These are phyloP conservation scores for Clausena lansium DNA, from an alignment of 345 rosid genomes.

Conservation along the genomic window DNA sequence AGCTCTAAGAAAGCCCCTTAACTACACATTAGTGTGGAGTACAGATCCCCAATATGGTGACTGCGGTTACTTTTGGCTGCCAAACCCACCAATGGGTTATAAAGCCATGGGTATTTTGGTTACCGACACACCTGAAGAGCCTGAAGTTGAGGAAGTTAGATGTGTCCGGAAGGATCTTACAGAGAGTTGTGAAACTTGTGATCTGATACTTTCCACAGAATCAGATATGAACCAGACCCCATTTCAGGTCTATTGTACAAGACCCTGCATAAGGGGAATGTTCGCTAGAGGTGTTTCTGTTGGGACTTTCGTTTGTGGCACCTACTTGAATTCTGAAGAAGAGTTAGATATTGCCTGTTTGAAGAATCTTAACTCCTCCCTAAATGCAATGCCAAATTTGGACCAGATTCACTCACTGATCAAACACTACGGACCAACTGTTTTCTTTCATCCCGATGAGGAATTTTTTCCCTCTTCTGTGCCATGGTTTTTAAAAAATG, in stretches of 20 bases:
- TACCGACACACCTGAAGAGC: slow-evolving; percentile 43
- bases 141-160: slow-evolving; percentile 58
- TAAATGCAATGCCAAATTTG: slow-evolving; percentile 79
- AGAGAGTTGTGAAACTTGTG: slow-evolving; percentile 60
- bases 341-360: slow-evolving; percentile 60
- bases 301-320: slow-evolving; percentile 75
- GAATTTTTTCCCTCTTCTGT: slow-evolving; percentile 84
- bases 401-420: slow-evolving; percentile 72
- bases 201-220: slow-evolving; percentile 42
- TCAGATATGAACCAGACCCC: slow-evolving; percentile 31
- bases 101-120: slow-evolving; percentile 82
- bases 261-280: slow-evolving; percentile 77
- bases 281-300: slow-evolving; percentile 62
- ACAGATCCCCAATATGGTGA: slow-evolving; percentile 37
- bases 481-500: slow-evolving; percentile 85
- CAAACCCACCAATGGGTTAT: slow-evolving; percentile 78
- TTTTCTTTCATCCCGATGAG: slow-evolving; percentile 90
- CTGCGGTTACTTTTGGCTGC: slow-evolving; percentile 73
- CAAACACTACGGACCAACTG: slow-evolving; percentile 72
- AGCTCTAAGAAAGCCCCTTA: slow-evolving; percentile 54
- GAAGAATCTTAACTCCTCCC: slow-evolving; percentile 57
- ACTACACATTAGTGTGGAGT: slow-evolving; percentile 57
- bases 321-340: slow-evolving; percentile 36
- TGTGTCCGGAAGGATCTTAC: slow-evolving; percentile 87
- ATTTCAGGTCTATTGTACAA: slow-evolving; percentile 62